Percentiles rank a stretch among this genome's conserved stretches.
phyloP scores from a whole-genome alignment of 2,329 filamentous ascomycete genomes.

The Colletotrichum lupini region DNA sequence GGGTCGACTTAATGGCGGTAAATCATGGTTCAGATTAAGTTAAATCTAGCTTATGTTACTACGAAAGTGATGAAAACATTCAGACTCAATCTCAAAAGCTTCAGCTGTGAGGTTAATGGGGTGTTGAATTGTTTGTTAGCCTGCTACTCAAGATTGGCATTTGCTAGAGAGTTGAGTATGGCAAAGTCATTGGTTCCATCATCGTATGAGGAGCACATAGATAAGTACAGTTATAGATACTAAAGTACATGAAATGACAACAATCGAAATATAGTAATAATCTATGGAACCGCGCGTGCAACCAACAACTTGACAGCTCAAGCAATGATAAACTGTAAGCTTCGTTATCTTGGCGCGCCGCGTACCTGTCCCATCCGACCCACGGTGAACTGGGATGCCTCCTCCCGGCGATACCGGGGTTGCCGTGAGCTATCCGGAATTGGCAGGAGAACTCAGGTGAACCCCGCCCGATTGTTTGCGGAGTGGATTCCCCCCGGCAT shows the following conservation, averaged over 20 bases:
- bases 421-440: conserved; percentile 5
- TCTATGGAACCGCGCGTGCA: neutral
- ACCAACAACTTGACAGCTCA: neutral
- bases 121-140: neutral
- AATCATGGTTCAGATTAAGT: neutral
- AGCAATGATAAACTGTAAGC: neutral
- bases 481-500: conserved; percentile 10
- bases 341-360: neutral
- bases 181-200: neutral
- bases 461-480: conserved; percentile 1
- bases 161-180: neutral
- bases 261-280: neutral
- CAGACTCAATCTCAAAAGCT: neutral
- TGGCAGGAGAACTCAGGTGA: conserved; percentile 4
- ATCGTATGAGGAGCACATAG: neutral
- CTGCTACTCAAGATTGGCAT: neutral
- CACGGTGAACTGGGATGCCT: neutral
- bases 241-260: neutral
- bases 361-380: neutral
- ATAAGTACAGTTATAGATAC: neutral
- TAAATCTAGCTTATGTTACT: neutral
- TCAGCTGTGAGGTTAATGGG: neutral
- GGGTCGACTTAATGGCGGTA: too few species aligned
- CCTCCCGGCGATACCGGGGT: neutral
- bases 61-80: neutral